These are phyloP conservation scores for Middelhovenomyces tepae DNA, from an alignment of 805 yeast species.

Conservation along the genomic window DNA sequence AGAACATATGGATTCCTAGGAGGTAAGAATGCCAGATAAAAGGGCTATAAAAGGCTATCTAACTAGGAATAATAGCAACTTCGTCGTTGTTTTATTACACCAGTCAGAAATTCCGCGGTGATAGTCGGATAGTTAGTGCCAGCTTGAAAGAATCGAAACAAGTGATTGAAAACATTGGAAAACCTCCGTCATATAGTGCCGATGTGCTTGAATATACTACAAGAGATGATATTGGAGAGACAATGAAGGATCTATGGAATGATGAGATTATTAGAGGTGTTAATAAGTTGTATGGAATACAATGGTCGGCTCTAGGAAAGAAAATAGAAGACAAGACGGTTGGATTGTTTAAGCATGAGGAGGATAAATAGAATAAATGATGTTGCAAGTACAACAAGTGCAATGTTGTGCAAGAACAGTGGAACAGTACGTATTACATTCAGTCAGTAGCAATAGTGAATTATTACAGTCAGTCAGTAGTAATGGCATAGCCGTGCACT, in stretches of 20 bases:
- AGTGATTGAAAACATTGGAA: slow-evolving; percentile 45
- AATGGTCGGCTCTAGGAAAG: slow-evolving; percentile 2
- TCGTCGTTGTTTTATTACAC: slow-evolving; percentile 51
- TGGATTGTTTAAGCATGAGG: slow-evolving; percentile 1
- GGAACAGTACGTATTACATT: too few species aligned
- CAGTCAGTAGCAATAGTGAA: too few species aligned
- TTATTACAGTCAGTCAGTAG: too few species aligned
- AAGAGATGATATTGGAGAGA: slow-evolving; percentile 43
- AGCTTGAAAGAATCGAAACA: slow-evolving; percentile 42
- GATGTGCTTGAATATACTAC: slow-evolving; percentile 37
- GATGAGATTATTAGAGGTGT: slow-evolving; percentile 57
- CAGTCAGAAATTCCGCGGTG: slow-evolving; percentile 43
- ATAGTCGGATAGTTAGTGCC: slow-evolving; percentile 37
- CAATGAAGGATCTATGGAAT: slow-evolving; percentile 73
- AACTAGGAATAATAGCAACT: slow-evolving; percentile 51
- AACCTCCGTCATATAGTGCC: slow-evolving; percentile 37
- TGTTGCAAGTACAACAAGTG: too few species aligned
- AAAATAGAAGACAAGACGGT: slow-evolving; percentile 3
- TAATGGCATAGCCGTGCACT: too few species aligned
- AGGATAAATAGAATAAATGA: too few species aligned
- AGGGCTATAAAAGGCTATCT: too few species aligned
- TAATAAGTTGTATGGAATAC: slow-evolving; percentile 44
- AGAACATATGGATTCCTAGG: slow-evolving; percentile 49
- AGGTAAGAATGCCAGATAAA: slow-evolving; percentile 31
- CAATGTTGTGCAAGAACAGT: too few species aligned